phyloP scores from a whole-genome alignment of 2,329 filamentous ascomycete genomes.

The Diaporthe australafricana region DNA sequence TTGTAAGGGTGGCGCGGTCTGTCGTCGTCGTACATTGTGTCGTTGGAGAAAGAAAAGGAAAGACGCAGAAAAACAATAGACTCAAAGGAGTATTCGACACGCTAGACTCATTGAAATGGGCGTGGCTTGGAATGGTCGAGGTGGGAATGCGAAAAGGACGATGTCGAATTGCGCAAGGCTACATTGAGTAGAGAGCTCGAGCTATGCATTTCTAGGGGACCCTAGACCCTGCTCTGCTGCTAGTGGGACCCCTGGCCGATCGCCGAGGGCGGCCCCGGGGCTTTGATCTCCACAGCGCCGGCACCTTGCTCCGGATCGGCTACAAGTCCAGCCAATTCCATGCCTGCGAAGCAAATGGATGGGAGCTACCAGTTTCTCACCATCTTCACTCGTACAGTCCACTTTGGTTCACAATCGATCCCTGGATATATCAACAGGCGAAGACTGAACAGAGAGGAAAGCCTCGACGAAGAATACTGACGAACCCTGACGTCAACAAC shows the following conservation, averaged over 20 bases:
- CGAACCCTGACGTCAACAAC: conserved; percentile 1
- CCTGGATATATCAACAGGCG: not conserved
- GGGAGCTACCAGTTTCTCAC: too few species aligned
- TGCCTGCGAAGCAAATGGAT: too few species aligned
- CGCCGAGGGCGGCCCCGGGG: conserved; percentile 12
- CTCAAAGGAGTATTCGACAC: not conserved
- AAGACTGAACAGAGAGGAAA: not conserved
- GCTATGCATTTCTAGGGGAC: not conserved
- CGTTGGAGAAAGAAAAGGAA: conserved; percentile 29
- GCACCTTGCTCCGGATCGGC: conserved; percentile 13
- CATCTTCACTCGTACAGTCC: not conserved
- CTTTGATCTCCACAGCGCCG: conserved; percentile 10
- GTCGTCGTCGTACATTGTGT: conserved; percentile 60
- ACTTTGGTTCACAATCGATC: not conserved
- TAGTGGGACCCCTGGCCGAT: not conserved
- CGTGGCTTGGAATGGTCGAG: not conserved
- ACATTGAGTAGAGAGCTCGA: not conserved
- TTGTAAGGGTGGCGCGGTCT: conserved; percentile 45
- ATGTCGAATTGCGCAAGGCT: conserved; percentile 6
- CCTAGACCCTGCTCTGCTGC: not conserved
- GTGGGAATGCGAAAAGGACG: not conserved
- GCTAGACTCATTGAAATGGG: not conserved
- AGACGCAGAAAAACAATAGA: not conserved
- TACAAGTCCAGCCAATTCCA: not conserved
- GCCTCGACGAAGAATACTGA: not conserved